Base-by-base conservation (phyloP, 495 filamentous ascomycete genomes). In the Melanomma pulvis-pyrius region DNA sequence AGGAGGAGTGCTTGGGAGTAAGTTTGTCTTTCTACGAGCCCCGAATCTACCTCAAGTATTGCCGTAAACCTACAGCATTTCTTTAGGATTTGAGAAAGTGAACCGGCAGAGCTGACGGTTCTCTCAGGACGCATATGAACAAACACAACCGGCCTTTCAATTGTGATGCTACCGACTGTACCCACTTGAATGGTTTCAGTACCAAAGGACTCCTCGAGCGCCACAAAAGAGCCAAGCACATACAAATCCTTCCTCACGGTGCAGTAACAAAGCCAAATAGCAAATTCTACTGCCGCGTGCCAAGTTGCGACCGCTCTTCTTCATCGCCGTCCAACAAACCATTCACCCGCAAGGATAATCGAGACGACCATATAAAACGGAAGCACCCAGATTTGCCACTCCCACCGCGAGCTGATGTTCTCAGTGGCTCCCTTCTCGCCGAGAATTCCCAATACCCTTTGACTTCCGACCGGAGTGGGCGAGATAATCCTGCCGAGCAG, bases 141-240 rank as follows among this genome's bases (percentile, higher is more conserved):
- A 52, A 52, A 25, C 49, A 52, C 49, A 26, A 52, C 49, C 49
- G 49, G 26, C 49, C 49, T 2, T 52, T 15, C 6, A 52, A 52
- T 22, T 52, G 49, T 26, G n/a, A 6, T 4, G 49, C 15, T 24
- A 15, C 7, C 6, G 5, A 13, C 8, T 52, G 49, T 24, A 52
- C 25, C 49, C 7, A 52, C 21, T 4, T 5, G 6, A 2, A 9
- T 36, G 84, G 57, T 75, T 41, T 41, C 8, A 41, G 8, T 41
- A 41, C 34, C 17, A 41, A 41, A 41, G 17, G 34, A 17, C 8
- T 8, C 34, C 34, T 41, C 34, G 34, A 41, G 8, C 8, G 34
- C 8, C 34, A 41, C 34, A 41, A 17, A 17, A 41, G n/a, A n/a
- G n/a, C n/a, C n/a, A n/a, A n/a, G n/a, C n/a, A n/a, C n/a, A 41